Percentiles rank a stretch among this genome's conserved stretches.
Evolutionary conservation across 345 rosid genomes (phyloP).

Genomic region (Chamaenerion angustifolium): DNA sequence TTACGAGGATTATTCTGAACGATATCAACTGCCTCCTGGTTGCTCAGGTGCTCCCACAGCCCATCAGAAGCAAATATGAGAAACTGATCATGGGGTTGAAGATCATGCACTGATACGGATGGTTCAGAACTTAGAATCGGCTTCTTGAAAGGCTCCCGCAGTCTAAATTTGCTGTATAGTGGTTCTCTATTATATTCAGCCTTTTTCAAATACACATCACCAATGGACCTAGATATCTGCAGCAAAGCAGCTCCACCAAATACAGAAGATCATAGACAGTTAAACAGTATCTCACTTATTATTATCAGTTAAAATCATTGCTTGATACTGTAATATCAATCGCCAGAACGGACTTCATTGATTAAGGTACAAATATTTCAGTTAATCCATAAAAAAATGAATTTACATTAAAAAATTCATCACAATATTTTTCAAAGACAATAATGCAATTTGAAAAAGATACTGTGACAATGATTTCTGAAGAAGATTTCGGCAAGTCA

Average conservation of each 20-base stretch:
- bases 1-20: conserved; percentile 70
- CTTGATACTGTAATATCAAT: too few species aligned
- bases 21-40: conserved; percentile 83
- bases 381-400: not conserved
- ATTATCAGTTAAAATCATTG: too few species aligned
- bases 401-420: not conserved
- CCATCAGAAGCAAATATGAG: conserved; percentile 96
- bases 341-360: not conserved
- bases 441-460: not conserved
- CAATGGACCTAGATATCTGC: conserved; percentile 88
- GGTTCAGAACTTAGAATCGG: conserved; percentile 91
- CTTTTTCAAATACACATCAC: conserved; percentile 79
- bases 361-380: not conserved
- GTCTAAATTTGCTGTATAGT: conserved; percentile 60
- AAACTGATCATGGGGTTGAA: conserved; percentile 67
- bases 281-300: too few species aligned
- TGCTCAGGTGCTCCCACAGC: conserved; percentile 90
- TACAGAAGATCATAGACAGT: too few species aligned
- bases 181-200: conserved; percentile 89
- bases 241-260: not conserved
- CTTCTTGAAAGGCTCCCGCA: conserved; percentile 64
- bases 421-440: not conserved
- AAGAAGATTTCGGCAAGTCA: not conserved
- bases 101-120: conserved; percentile 47
- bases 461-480: not conserved